A percentile compares a stretch with the other conserved stretches of the same genome.
These are phyloP conservation scores for Aspergillus sojae DNA, from an alignment of 2,329 filamentous ascomycete species.

Conservation along the genomic window DNA sequence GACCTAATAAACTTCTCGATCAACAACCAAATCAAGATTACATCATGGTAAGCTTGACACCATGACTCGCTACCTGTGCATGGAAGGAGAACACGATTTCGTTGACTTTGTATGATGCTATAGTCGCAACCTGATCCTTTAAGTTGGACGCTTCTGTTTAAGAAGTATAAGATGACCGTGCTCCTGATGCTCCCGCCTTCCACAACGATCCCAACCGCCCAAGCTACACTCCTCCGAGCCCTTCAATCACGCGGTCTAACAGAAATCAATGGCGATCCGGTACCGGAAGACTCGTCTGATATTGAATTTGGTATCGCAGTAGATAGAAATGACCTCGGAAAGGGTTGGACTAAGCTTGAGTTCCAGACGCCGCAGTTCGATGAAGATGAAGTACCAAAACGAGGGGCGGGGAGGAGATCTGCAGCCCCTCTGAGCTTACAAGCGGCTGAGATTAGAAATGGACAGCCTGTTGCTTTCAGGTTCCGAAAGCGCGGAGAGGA, in stretches of 20 bases:
- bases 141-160: constrained; percentile 70
- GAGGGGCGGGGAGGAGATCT: constrained; percentile 32
- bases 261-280: constrained; percentile 40
- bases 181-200: constrained; percentile 66
- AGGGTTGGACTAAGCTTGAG: constrained; percentile 53
- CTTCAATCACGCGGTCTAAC: constrained; percentile 51
- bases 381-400: constrained; percentile 27
- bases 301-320: constrained; percentile 52
- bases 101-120: constrained; percentile 7
- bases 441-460: constrained; percentile 32
- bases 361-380: constrained; percentile 31
- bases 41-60: constrained; percentile 20
- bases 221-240: constrained; percentile 60
- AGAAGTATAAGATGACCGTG: constrained; percentile 71
- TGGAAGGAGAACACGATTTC: not conserved
- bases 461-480: constrained; percentile 38
- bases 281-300: constrained; percentile 44
- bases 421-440: constrained; percentile 27
- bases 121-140: constrained; percentile 43
- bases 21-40: constrained; percentile 20
- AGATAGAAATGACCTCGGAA: constrained; percentile 51
- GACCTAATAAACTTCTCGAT: constrained; percentile 16
- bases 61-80: not conserved
- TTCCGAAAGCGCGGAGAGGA: constrained; percentile 30
- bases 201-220: constrained; percentile 60